Conservation (phyloP, 106 monocot species). For the Xerophyta viscosa region DNA sequence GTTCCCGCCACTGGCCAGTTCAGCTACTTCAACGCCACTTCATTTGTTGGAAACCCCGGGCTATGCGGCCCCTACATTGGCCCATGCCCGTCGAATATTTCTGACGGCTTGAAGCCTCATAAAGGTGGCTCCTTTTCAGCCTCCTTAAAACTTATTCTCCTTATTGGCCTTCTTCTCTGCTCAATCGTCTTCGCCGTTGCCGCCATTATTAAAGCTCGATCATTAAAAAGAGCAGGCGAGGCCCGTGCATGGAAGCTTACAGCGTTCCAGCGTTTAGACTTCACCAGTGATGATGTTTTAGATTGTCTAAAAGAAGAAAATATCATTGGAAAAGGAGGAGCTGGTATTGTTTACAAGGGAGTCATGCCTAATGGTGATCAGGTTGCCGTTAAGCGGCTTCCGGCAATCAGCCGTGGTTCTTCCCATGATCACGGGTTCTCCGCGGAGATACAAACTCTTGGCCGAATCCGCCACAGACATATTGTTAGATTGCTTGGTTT, state of each 20-base stretch:
- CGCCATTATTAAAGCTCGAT: conserved; percentile 68
- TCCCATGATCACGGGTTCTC: conserved; percentile 85
- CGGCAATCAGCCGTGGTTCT: conserved; percentile 42
- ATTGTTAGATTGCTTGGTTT: conserved; percentile 81
- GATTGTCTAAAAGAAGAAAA: conserved; percentile 73
- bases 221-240: conserved; percentile 40
- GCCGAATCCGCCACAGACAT: conserved; percentile 77
- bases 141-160: conserved; percentile 61
- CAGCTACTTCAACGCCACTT: conserved; percentile 91
- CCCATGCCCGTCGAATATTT: conserved; percentile 28
- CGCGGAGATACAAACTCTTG: conserved; percentile 86
- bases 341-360: conserved; percentile 75
- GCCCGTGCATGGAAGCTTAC: conserved; percentile 74
- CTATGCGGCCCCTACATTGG: conserved; percentile 56
- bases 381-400: conserved; percentile 82
- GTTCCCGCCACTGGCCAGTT: conserved; percentile 87
- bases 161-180: conserved; percentile 55
- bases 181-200: conserved; percentile 68
- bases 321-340: conserved; percentile 82
- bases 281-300: conserved; percentile 60
- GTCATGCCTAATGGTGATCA: conserved; percentile 47
- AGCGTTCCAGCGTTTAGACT: conserved; percentile 79
- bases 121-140: conserved; percentile 12
- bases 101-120: neutral
- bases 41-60: conserved; percentile 62